Evolutionary conservation across 345 rosid species (phyloP), one percentile per base, ranked within the genome.

Genomic region (Balakata baccata): DNA sequence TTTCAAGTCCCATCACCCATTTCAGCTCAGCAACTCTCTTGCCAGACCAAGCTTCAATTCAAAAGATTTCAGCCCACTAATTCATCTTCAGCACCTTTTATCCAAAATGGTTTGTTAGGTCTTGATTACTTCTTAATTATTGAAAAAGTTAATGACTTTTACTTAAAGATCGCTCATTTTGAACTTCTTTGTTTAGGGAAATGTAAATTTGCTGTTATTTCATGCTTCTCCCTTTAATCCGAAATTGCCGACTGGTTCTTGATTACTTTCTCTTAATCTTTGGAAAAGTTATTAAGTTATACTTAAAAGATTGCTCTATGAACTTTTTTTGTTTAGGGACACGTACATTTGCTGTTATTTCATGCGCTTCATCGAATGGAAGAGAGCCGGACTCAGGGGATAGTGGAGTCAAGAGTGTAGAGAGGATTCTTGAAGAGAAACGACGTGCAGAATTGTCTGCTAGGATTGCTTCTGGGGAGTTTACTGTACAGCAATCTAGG

Each of bases 401-500:
- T 23, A 62, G 43, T 47, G 83, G 83, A 3, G 75, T 81, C 14
- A 85, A 89, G 86, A 74, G 77, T 22, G 77, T 69, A 1, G 89
- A 90, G 13, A 81, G 61, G 81, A 75, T 79, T 71, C 82, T 84
- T 20, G 89, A 89, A 37, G 90, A 90, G 82, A 90, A 87, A 75
- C 91, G 89, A 66, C 88, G 89, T 7, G 94, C 88, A 45, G 86
- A 92, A 76, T 79, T 94, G 78, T 90, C 94, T 66, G 85, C 89
- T 50, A 82, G 90, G 63, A 94, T 92, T 80, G 90, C 96, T 82
- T 87, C 97, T 39, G 96, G 97, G 50, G 97, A 86, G 18, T 94
- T 94, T 82, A 92, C 93, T 7, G 90, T 89, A 0, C 77, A 74
- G 38, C 76, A 85, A 78, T 71, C 90, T 71, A 82, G 93, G 98